These are phyloP conservation scores for Lanzia echinophila DNA, from an alignment of 2,329 filamentous ascomycete species.

Conservation along the genomic window DNA sequence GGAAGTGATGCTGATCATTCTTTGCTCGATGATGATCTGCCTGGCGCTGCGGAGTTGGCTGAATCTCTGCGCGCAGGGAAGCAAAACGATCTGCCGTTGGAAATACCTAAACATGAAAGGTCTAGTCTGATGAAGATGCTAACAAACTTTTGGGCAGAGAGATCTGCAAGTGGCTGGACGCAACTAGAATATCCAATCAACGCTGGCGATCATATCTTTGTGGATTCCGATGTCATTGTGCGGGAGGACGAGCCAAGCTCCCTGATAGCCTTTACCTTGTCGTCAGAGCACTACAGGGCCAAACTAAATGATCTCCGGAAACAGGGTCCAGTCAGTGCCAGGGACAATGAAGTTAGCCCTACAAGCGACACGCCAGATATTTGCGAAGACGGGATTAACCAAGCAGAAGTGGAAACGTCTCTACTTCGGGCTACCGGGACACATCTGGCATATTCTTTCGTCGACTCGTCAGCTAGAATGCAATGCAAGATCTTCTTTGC, in stretches of 20 bases:
- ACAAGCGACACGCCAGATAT: constrained; percentile 19
- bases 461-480: constrained; percentile 88
- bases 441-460: constrained; percentile 93
- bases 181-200: constrained; percentile 87
- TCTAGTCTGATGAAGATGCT: constrained; percentile 91
- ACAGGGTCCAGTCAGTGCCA: constrained; percentile 38
- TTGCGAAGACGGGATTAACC: constrained; percentile 38
- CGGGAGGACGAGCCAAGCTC: constrained; percentile 96
- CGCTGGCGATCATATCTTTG: constrained; percentile 87
- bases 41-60: constrained; percentile 55
- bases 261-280: constrained; percentile 86
- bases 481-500: constrained; percentile 98
- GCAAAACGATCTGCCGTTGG: constrained; percentile 55
- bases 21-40: constrained; percentile 60
- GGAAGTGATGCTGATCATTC: constrained; percentile 68
- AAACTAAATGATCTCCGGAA: constrained; percentile 66
- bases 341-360: constrained; percentile 25
- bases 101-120: constrained; percentile 88
- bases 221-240: constrained; percentile 94
- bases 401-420: constrained; percentile 77
- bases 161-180: constrained; percentile 91
- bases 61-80: constrained; percentile 49
- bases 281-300: constrained; percentile 76
- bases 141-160: constrained; percentile 96
- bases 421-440: constrained; percentile 79